Evolutionary conservation across 2,329 filamentous ascomycete genomes (phyloP), one percentile per base, ranked within the genome.

Genomic region (Teratosphaeria epicoccoides): DNA sequence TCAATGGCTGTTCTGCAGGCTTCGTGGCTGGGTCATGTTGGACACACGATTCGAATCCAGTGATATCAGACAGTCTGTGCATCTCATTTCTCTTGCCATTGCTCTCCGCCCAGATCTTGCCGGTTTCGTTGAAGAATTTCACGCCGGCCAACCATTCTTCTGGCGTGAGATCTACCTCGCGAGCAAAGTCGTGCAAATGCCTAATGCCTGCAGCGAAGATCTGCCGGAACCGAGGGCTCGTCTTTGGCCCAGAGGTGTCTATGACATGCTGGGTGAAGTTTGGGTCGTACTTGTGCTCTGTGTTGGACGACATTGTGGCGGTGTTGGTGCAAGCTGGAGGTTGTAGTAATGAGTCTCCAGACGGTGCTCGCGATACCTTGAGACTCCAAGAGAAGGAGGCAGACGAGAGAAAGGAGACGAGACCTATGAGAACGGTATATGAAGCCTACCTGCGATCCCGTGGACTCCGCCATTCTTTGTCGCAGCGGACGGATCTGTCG

Each of bases 71-170:
- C 23, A 89, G 75, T 51, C 85, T 78, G 70, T 85, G 83, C 47
- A 82, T 78, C 72, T 90, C 86, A 68, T 90, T 88, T 53, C 86
- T 76, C 60, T 80, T 84, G 65, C 78, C 77, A 50, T 77, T 77
- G 57, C 78, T 84, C 51, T 71, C 71, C 9, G 64, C 62, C 62
- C 62, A 66, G 59, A 81, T 79, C 69, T 87, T 81, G 55, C 86
- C 85, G 55, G 87, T 79, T 45, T 80, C 77, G 73, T 89, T 89
- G 71, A 89, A 72, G 66, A 85, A 88, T 62, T 84, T 76, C 50
- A 89, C 84, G 50, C 85, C 86, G 6, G 80, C 70, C 69, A 88
- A 79, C 85, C 85, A 89, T 70, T 90, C 86, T 50, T 87, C 85
- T 26, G 81, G 76, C 17, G 82, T 88, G 49, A 90, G 79, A 70